phyloP scores from a whole-genome alignment of 257 asterid species.

The Coffea eugenioides region DNA sequence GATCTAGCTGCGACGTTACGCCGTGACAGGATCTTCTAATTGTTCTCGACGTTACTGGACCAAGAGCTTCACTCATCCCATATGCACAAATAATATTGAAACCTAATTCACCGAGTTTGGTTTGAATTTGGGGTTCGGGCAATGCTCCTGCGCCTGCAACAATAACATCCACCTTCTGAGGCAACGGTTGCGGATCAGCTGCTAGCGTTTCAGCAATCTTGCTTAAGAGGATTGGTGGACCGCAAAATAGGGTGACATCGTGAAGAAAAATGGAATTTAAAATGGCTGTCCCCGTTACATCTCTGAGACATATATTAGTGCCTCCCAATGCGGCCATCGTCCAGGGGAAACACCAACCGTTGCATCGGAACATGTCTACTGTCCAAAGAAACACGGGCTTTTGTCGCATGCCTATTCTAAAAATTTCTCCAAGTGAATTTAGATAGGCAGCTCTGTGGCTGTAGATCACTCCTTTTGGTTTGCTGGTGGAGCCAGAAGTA shows the following conservation, averaged over 20 bases:
- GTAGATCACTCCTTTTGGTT: slow-evolving; percentile 74
- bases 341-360: slow-evolving; percentile 85
- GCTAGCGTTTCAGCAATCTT: slow-evolving; percentile 25
- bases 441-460: slow-evolving; percentile 75
- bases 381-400: slow-evolving; percentile 62
- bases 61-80: slow-evolving; percentile 76
- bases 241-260: slow-evolving; percentile 62
- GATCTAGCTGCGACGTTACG: slow-evolving; percentile 8
- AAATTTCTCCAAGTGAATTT: slow-evolving; percentile 43
- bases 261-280: slow-evolving; percentile 34
- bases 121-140: slow-evolving; percentile 41
- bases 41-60: slow-evolving; percentile 41
- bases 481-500: slow-evolving; percentile 80
- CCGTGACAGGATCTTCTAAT: slow-evolving; percentile 33
- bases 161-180: slow-evolving; percentile 38
- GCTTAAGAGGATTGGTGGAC: slow-evolving; percentile 49
- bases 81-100: slow-evolving; percentile 41
- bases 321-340: slow-evolving; percentile 77
- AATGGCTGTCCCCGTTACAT: slow-evolving; percentile 38
- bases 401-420: slow-evolving; percentile 38
- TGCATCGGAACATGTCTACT: slow-evolving; percentile 77
- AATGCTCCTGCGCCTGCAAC: slow-evolving; percentile 57
- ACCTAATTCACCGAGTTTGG: slow-evolving; percentile 44
- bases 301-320: slow-evolving; percentile 51
- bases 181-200: slow-evolving; percentile 21